A percentile compares a stretch with the other conserved stretches of the same genome.
These are phyloP conservation scores for Nakazawaea siamensis DNA, from an alignment of 805 yeast species.

Conservation along the genomic window DNA sequence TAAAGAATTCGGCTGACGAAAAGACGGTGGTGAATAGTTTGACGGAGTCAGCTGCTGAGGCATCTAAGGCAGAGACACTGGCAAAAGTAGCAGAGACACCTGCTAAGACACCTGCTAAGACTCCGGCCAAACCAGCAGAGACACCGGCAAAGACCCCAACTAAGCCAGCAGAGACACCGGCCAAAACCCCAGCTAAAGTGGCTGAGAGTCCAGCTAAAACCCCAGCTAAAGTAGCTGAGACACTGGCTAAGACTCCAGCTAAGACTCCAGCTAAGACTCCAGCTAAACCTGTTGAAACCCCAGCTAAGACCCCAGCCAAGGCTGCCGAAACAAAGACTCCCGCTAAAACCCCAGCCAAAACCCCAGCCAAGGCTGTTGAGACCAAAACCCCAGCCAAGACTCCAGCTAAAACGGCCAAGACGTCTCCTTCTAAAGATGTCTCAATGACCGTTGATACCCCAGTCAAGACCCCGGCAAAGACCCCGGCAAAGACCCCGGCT, in stretches of 20 bases:
- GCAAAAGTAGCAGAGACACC: too few relatives aligned
- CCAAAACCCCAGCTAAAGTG: too few relatives aligned
- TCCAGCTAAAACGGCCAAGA: not conserved
- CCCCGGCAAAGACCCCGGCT: not conserved
- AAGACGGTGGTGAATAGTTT: too few relatives aligned
- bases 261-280: constrained; percentile 19
- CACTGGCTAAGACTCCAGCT: constrained; percentile 20
- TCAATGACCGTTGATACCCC: not conserved
- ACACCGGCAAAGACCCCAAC: too few relatives aligned
- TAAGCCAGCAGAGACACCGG: too few relatives aligned
- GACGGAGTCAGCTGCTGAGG: too few relatives aligned
- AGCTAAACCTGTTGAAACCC: not conserved
- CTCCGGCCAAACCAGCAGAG: too few relatives aligned
- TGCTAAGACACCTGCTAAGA: too few relatives aligned
- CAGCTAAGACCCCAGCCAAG: constrained; percentile 3
- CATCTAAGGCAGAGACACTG: too few relatives aligned
- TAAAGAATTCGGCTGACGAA: too few relatives aligned
- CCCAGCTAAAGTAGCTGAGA: constrained; percentile 15
- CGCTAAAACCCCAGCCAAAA: constrained; percentile 1
- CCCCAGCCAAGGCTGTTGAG: not conserved
- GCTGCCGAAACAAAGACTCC: not conserved
- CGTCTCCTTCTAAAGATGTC: not conserved
- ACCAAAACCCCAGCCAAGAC: constrained; percentile 2
- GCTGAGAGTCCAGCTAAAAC: too few relatives aligned
- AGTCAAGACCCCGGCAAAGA: not conserved